phyloP scores from a whole-genome alignment of 2,329 filamentous ascomycete species.

The Colletotrichum lini region DNA sequence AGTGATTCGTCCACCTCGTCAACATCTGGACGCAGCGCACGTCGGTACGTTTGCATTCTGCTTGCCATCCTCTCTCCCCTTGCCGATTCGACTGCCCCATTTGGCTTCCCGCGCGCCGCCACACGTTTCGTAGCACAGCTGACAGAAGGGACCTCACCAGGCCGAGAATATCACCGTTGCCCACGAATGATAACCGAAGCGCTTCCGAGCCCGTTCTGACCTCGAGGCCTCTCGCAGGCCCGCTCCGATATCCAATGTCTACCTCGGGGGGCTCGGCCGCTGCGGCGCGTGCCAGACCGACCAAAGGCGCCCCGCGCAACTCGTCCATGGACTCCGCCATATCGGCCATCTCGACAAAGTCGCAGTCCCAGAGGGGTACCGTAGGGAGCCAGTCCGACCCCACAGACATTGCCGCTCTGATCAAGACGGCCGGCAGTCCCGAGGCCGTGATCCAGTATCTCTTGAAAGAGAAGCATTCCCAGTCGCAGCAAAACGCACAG shows the following conservation, averaged over 20 bases:
- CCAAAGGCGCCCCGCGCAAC: conserved; percentile 72
- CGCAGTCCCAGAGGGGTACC: conserved; percentile 70
- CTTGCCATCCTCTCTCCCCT: not conserved
- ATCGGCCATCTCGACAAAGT: conserved; percentile 78
- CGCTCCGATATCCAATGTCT: conserved; percentile 54
- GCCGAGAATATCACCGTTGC: conserved; percentile 46
- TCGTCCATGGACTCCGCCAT: conserved; percentile 96
- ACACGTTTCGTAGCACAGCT: conserved; percentile 20
- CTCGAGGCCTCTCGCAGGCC: conserved; percentile 60
- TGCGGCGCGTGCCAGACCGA: conserved; percentile 56
- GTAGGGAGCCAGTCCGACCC: conserved; percentile 71
- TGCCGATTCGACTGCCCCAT: conserved; percentile 1
- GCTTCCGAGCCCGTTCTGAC: conserved; percentile 59
- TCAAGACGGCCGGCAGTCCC: conserved; percentile 87
- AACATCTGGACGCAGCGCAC: conserved; percentile 50
- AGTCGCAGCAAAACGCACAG: conserved; percentile 90
- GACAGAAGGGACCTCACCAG: conserved; percentile 44
- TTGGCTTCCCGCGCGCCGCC: conserved; percentile 12
- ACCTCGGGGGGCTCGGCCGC: conserved; percentile 65
- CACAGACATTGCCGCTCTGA: conserved; percentile 84
- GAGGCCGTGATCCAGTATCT: conserved; percentile 92
- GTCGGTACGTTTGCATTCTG: conserved; percentile 49
- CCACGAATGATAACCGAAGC: conserved; percentile 67
- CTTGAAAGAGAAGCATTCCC: conserved; percentile 91
- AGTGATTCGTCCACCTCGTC: conserved; percentile 54